These are phyloP conservation scores for Camellia oleifera DNA, from an alignment of 179 eudicot species.

Conservation along the genomic window DNA sequence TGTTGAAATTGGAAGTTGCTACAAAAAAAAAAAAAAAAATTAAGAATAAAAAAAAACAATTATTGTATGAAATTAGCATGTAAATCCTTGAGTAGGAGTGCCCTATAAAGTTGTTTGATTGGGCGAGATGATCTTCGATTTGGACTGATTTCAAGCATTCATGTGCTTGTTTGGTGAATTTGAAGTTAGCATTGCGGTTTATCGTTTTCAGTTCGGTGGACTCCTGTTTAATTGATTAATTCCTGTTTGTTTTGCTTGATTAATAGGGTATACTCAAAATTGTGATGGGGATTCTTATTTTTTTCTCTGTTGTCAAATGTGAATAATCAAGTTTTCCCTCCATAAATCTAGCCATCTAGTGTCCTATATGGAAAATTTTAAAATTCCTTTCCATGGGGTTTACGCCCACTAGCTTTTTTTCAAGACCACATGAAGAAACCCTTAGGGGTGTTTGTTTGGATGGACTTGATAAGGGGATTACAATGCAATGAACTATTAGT, in stretches of 20 bases:
- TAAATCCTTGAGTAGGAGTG: slow-evolving; percentile 5
- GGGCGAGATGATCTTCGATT: not conserved
- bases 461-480: no score
- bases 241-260: not conserved
- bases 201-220: not conserved
- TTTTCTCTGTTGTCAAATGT: not conserved
- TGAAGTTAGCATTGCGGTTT: not conserved
- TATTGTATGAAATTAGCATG: not conserved
- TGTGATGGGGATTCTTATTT: not conserved
- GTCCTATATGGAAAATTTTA: not conserved
- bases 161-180: not conserved
- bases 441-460: not conserved
- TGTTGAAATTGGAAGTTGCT: slow-evolving; percentile 11
- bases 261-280: not conserved
- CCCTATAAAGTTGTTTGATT: not conserved
- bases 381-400: not conserved
- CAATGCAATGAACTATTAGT: no score
- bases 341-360: not conserved
- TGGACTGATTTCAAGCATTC: not conserved
- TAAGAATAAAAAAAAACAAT: not conserved
- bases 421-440: not conserved
- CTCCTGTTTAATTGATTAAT: not conserved
- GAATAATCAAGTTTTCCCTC: not conserved
- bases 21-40: not conserved
- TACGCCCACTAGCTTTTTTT: not conserved